Conservation (phyloP, 1,139 yeast species). For the Yamadazyma sp. region DNA sequence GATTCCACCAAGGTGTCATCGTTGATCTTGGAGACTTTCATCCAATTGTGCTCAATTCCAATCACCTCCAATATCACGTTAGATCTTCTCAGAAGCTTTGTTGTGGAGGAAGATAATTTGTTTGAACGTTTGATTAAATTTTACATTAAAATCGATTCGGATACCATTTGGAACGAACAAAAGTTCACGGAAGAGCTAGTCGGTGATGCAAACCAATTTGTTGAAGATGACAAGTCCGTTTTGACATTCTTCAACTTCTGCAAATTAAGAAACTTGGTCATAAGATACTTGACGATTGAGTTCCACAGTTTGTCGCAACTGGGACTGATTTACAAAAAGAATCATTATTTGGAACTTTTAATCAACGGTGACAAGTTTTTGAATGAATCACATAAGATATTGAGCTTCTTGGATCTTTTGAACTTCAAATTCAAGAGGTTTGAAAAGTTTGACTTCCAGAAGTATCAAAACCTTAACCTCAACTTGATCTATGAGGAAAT, state of each 20-base stretch:
- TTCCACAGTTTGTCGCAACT: slow-evolving; percentile 56
- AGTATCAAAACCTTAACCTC: slow-evolving; percentile 36
- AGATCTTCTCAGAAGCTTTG: slow-evolving; percentile 45
- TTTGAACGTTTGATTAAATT: slow-evolving; percentile 51
- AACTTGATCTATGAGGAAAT: slow-evolving; percentile 27
- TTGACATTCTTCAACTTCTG: slow-evolving; percentile 64
- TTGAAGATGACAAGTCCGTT: slow-evolving; percentile 35
- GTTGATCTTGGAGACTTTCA: slow-evolving; percentile 56
- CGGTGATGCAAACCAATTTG: slow-evolving; percentile 27
- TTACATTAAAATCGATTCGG: slow-evolving; percentile 54
- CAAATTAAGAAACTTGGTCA: slow-evolving; percentile 57
- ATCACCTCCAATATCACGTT: slow-evolving; percentile 54
- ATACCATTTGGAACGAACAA: slow-evolving; percentile 52
- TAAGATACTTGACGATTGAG: slow-evolving; percentile 73
- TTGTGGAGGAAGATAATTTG: slow-evolving; percentile 31
- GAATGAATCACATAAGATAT: slow-evolving; percentile 59
- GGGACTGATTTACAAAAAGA: slow-evolving; percentile 56
- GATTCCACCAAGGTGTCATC: slow-evolving; percentile 60
- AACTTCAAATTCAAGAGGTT: slow-evolving; percentile 51
- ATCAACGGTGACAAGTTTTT: slow-evolving; percentile 48
- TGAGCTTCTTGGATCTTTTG: slow-evolving; percentile 68
- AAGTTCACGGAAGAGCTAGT: slow-evolving; percentile 43
- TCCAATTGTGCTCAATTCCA: slow-evolving; percentile 57
- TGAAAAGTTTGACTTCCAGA: slow-evolving; percentile 38
- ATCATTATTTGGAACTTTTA: slow-evolving; percentile 53